Percentiles rank a stretch among this genome's conserved stretches.
Evolutionary conservation across 116 monocot genomes (phyloP).

Genomic region (Iris pallida): DNA sequence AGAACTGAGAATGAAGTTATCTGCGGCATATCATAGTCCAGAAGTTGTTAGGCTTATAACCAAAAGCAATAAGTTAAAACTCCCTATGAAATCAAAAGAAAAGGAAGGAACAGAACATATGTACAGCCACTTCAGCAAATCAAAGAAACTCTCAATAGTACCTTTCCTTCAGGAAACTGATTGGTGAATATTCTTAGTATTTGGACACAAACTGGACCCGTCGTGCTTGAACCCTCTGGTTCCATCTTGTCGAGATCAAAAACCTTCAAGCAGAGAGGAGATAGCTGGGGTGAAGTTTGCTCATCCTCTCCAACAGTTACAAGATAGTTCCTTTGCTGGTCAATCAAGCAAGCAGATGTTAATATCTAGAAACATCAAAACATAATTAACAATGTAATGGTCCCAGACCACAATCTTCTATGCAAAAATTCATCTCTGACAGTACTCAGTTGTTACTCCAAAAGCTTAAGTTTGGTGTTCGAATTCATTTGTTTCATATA

Average conservation of each 20-base stretch:
- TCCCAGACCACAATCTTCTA: too few relatives aligned
- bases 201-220: slow-evolving; percentile 75
- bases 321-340: slow-evolving; percentile 87
- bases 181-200: slow-evolving; percentile 82
- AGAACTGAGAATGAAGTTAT: slow-evolving; percentile 90
- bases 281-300: slow-evolving; percentile 52
- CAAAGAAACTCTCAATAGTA: slow-evolving; percentile 6
- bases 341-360: slow-evolving; percentile 11
- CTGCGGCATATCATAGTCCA: slow-evolving; percentile 29
- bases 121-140: background rate
- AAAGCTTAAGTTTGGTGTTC: too few relatives aligned
- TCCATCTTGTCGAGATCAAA: slow-evolving; percentile 96
- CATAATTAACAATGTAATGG: too few relatives aligned
- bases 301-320: slow-evolving; percentile 94
- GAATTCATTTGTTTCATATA: too few relatives aligned
- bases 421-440: too few relatives aligned
- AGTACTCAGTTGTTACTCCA: too few relatives aligned
- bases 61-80: background rate
- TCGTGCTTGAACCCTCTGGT: slow-evolving; percentile 79
- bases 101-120: background rate
- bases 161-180: slow-evolving; percentile 87
- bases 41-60: background rate
- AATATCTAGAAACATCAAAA: background rate
- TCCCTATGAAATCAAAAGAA: background rate
- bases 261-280: slow-evolving; percentile 71